A percentile compares a stretch with the other conserved stretches of the same genome.
Evolutionary conservation across 140 eudicot genomes (phyloP).

Genomic region (Senecio squalidus): DNA sequence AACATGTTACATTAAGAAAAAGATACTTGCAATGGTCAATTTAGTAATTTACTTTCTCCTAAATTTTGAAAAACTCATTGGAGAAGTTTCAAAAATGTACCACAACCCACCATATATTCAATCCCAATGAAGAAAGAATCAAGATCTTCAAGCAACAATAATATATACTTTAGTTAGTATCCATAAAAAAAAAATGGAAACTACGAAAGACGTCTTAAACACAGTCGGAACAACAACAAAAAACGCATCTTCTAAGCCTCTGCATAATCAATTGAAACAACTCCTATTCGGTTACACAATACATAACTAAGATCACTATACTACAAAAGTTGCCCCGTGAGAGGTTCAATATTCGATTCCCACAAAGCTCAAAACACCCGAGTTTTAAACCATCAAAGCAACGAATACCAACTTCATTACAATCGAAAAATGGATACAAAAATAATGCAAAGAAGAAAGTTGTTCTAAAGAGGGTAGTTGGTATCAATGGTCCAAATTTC

Average conservation of each 20-base stretch:
- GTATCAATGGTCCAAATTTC: background rate
- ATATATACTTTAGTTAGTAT: slow-evolving; percentile 2
- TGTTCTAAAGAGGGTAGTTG: background rate
- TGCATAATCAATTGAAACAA: no score
- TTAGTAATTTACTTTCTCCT: background rate
- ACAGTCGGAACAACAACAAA: no score
- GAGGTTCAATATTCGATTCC: no score
- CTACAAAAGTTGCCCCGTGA: no score
- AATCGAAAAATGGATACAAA: no score
- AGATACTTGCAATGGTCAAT: background rate
- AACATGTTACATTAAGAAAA: slow-evolving; percentile 2
- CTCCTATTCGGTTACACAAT: no score
- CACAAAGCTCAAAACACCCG: no score
- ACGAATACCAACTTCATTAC: background rate
- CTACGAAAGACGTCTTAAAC: no score
- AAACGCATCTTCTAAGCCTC: no score
- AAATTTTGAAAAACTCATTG: background rate
- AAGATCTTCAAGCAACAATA: slow-evolving; percentile 18
- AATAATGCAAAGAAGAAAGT: background rate
- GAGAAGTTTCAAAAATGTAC: background rate
- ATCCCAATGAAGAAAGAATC: slow-evolving; percentile 13
- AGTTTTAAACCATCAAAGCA: no score
- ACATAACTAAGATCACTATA: no score
- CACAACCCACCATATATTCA: background rate
- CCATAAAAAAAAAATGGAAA: background rate